phyloP scores from a whole-genome alignment of 2,329 filamentous ascomycete species.

The Pseudogymnoascus sp. region DNA sequence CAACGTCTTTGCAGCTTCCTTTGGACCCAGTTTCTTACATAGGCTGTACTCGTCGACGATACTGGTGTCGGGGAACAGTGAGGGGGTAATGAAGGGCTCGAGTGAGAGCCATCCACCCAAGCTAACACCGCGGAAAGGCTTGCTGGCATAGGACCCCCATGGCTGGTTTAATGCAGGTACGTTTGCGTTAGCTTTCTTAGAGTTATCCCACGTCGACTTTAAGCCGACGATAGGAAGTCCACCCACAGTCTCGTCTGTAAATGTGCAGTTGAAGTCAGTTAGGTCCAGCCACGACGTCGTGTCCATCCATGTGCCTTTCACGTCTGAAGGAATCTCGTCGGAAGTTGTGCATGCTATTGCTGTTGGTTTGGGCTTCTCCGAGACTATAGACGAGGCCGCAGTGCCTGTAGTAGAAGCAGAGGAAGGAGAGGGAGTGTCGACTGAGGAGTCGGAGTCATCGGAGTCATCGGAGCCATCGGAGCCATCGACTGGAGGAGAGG shows the following conservation, averaged over 20 bases:
- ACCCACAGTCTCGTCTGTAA: constrained; percentile 76
- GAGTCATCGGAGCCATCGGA: neutral
- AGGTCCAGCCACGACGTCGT: constrained; percentile 72
- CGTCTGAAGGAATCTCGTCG: neutral
- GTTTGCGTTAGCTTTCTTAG: constrained; percentile 64
- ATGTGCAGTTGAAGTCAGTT: constrained; percentile 86
- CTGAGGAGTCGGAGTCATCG: neutral
- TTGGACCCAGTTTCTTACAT: constrained; percentile 58
- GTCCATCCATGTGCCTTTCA: neutral
- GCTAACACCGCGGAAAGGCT: constrained; percentile 82
- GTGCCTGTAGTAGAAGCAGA: neutral
- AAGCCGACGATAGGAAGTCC: constrained; percentile 85
- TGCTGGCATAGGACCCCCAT: constrained; percentile 70
- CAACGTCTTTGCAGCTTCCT: constrained; percentile 55
- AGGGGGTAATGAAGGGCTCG: constrained; percentile 93
- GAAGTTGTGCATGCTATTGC: constrained; percentile 1
- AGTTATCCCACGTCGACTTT: constrained; percentile 78
- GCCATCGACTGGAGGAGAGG: neutral
- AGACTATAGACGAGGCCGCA: neutral
- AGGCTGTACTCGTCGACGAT: constrained; percentile 89
- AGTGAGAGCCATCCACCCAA: constrained; percentile 89
- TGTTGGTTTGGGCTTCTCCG: neutral
- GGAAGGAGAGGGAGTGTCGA: neutral
- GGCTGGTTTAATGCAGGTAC: constrained; percentile 68
- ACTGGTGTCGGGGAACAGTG: constrained; percentile 63